Percentiles rank a stretch among this genome's conserved stretches.
Conservation (phyloP, 2,329 filamentous ascomycete species). For the Thyridium curvatum region DNA sequence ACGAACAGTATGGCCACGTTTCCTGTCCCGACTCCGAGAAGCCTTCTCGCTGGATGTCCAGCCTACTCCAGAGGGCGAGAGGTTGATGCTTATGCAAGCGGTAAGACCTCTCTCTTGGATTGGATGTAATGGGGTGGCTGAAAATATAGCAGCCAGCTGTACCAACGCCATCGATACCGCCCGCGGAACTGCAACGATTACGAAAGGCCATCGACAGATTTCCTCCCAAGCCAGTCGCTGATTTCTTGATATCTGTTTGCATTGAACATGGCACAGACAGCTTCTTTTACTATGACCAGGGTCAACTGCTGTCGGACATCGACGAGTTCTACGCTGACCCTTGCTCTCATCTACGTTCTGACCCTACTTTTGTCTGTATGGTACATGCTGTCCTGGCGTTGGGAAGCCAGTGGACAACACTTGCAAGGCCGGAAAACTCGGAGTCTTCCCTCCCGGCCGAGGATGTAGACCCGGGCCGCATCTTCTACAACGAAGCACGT, state of each 20-base stretch:
- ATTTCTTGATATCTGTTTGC: constrained; percentile 20
- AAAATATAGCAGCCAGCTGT: constrained; percentile 7
- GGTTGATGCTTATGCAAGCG: too few species aligned
- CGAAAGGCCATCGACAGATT: constrained; percentile 14
- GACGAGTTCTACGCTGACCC: constrained; percentile 16
- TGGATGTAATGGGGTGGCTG: too few species aligned
- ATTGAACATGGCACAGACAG: constrained; percentile 17
- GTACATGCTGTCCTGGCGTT: constrained; percentile 19
- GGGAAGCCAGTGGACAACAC: constrained; percentile 25
- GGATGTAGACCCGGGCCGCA: constrained; percentile 18
- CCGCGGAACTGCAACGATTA: constrained; percentile 12
- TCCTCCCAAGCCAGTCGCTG: constrained; percentile 17
- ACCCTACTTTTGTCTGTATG: constrained; percentile 18
- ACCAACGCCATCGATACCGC: constrained; percentile 8
- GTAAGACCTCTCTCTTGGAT: too few species aligned
- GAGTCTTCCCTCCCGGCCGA: constrained; percentile 1
- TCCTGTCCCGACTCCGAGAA: constrained; percentile 15
- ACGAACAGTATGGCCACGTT: constrained; percentile 18
- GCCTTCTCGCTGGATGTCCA: constrained; percentile 19
- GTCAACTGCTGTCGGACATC: constrained; percentile 14
- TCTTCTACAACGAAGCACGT: constrained; percentile 21
- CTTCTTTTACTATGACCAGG: constrained; percentile 23
- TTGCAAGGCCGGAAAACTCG: constrained; percentile 16
- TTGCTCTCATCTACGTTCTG: constrained; percentile 10
- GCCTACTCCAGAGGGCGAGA: constrained; percentile 5